Percentiles rank a stretch among this genome's conserved stretches.
Conservation (phyloP, 768 basidiomycete genomes). For the Termitomyces sp. region DNA sequence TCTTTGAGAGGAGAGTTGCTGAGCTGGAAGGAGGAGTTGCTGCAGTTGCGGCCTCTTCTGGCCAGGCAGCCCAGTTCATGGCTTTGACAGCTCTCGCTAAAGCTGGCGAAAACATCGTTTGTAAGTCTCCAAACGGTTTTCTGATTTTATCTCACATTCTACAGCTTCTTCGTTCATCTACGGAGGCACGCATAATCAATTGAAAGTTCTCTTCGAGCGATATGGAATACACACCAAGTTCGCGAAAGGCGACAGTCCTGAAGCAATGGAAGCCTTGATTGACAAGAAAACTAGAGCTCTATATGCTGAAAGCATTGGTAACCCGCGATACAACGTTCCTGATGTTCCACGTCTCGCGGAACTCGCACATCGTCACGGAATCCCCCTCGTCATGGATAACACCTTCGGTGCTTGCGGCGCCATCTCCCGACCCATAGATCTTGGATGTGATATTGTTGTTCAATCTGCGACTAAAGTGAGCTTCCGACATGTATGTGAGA, state of each 20-base stretch:
- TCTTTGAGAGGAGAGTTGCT: constrained; percentile 64
- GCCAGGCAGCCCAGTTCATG: constrained; percentile 62
- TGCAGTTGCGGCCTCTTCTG: constrained; percentile 55
- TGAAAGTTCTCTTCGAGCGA: constrained; percentile 47
- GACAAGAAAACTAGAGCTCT: constrained; percentile 57
- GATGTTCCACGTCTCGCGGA: constrained; percentile 54
- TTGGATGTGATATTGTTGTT: constrained; percentile 32
- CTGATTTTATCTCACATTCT: background rate
- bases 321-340: constrained; percentile 52
- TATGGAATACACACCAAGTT: constrained; percentile 53
- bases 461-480: constrained; percentile 9
- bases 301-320: constrained; percentile 59
- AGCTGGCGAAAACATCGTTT: constrained; percentile 63
- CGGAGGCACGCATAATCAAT: constrained; percentile 49
- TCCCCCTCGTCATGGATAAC: constrained; percentile 65
- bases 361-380: constrained; percentile 55
- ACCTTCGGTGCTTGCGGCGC: constrained; percentile 61
- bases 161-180: constrained; percentile 8
- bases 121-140: constrained; percentile 33
- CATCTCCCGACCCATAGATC: constrained; percentile 21
- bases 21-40: constrained; percentile 63
- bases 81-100: constrained; percentile 48
- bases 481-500: background rate
- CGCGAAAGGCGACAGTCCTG: constrained; percentile 43
- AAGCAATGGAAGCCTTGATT: constrained; percentile 45